Evolutionary conservation across 805 yeast species (phyloP).

Genomic region (Ogataea pilisensis): DNA sequence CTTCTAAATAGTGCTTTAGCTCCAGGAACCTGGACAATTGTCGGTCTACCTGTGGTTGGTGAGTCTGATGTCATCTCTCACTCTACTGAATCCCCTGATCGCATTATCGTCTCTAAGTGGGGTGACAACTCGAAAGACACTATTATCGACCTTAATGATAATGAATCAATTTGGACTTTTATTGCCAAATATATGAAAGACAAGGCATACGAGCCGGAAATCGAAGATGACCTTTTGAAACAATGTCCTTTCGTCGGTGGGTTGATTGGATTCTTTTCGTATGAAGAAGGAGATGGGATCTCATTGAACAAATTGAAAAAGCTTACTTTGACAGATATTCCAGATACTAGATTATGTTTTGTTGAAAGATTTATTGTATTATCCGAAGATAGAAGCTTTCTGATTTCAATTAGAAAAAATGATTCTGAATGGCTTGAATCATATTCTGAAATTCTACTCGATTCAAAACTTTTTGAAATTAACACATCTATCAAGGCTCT

Average conservation of each 20-base stretch:
- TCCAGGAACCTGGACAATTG: conserved; percentile 86
- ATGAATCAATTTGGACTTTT: conserved; percentile 46
- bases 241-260: conserved; percentile 88
- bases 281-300: conserved; percentile 74
- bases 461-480: not conserved
- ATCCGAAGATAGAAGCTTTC: conserved; percentile 47
- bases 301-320: conserved; percentile 32
- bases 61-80: conserved; percentile 53
- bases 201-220: conserved; percentile 27
- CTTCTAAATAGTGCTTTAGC: conserved; percentile 72
- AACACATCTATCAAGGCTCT: conserved; percentile 5
- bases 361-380: conserved; percentile 60
- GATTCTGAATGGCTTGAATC: conserved; percentile 37
- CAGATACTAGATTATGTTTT: conserved; percentile 73
- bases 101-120: conserved; percentile 30
- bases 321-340: conserved; percentile 40
- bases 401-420: conserved; percentile 46
- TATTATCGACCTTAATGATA: conserved; percentile 1
- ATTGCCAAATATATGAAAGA: conserved; percentile 46
- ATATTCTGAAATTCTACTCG: not conserved
- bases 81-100: conserved; percentile 43
- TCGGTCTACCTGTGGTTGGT: conserved; percentile 59
- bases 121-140: conserved; percentile 7
- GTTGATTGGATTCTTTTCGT: conserved; percentile 75
- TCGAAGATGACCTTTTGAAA: conserved; percentile 26